These are phyloP conservation scores for Nannochloropsis gaditana DNA, from an alignment of 108 stramenopile species.

Conservation along the genomic window DNA sequence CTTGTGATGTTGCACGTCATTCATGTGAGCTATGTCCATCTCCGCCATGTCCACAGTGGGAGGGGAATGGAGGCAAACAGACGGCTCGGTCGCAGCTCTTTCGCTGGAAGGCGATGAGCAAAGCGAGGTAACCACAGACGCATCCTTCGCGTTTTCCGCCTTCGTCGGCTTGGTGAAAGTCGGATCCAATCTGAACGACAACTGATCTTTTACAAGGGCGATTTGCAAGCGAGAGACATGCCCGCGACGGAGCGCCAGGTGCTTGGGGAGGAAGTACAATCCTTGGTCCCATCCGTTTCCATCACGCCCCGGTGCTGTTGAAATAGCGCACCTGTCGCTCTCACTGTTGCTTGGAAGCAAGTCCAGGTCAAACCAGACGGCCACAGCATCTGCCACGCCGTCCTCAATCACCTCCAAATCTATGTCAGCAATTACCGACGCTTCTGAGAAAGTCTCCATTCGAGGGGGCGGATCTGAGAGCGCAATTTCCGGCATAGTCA, in stretches of 20 bases:
- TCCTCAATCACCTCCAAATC: slow-evolving; percentile 27
- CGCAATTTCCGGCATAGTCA: background rate
- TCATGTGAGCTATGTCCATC: slow-evolving; percentile 44
- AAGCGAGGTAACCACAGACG: background rate
- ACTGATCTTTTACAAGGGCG: background rate
- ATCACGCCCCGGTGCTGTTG: background rate
- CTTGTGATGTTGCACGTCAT: slow-evolving; percentile 29
- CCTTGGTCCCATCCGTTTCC: slow-evolving; percentile 21
- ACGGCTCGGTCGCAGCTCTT: no score
- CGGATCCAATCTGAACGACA: background rate
- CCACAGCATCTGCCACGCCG: slow-evolving; percentile 45
- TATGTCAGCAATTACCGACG: background rate
- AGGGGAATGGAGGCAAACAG: background rate
- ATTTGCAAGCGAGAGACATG: slow-evolving; percentile 16
- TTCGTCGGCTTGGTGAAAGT: no score
- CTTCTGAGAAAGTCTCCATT: background rate
- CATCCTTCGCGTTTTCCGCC: background rate
- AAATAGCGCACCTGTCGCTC: background rate
- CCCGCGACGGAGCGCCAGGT: background rate
- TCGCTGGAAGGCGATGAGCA: background rate
- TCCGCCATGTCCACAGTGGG: slow-evolving; percentile 31
- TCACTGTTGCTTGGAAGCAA: slow-evolving; percentile 27
- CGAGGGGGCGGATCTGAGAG: slow-evolving; percentile 2
- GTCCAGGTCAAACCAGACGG: slow-evolving; percentile 51
- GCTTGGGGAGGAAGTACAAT: background rate